A percentile compares a stretch with the other conserved stretches of the same genome.
Conservation (phyloP, 768 basidiomycete genomes). For the Leccinum boreale region DNA sequence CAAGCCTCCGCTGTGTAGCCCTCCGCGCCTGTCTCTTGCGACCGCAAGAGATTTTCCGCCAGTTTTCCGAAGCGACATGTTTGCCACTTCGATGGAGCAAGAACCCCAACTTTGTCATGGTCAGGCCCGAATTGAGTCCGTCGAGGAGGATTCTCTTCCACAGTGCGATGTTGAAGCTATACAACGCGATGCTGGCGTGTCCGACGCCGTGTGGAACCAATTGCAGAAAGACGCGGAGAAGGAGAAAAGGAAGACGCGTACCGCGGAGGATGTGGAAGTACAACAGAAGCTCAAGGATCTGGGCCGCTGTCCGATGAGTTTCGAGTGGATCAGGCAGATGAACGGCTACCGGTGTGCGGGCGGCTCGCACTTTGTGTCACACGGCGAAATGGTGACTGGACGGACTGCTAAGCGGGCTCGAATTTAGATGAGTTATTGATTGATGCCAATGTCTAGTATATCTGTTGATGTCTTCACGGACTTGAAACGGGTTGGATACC, state of each 20-base stretch:
- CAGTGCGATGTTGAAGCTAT: not conserved
- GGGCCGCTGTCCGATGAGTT: not conserved
- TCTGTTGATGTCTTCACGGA: no score
- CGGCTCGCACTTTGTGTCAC: not conserved
- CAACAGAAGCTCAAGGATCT: not conserved
- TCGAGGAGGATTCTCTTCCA: not conserved
- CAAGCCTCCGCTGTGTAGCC: not conserved
- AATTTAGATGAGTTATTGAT: no score
- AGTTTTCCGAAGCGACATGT: not conserved
- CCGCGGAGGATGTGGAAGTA: not conserved
- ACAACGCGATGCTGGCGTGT: not conserved
- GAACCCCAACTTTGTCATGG: not conserved
- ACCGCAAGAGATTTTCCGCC: not conserved
- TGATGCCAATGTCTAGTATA: no score
- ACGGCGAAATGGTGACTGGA: not conserved
- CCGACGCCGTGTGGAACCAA: not conserved
- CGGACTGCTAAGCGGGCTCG: not conserved
- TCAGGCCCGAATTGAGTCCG: not conserved
- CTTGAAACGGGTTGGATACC: no score
- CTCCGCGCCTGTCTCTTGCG: not conserved
- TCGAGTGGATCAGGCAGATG: not conserved
- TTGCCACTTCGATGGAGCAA: no score
- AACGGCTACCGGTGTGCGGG: not conserved
- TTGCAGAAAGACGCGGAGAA: not conserved
- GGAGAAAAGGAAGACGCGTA: not conserved